These are phyloP conservation scores for Trametes sp. DNA, from an alignment of 1,284 basidiomycete genomes.

Conservation along the genomic window DNA sequence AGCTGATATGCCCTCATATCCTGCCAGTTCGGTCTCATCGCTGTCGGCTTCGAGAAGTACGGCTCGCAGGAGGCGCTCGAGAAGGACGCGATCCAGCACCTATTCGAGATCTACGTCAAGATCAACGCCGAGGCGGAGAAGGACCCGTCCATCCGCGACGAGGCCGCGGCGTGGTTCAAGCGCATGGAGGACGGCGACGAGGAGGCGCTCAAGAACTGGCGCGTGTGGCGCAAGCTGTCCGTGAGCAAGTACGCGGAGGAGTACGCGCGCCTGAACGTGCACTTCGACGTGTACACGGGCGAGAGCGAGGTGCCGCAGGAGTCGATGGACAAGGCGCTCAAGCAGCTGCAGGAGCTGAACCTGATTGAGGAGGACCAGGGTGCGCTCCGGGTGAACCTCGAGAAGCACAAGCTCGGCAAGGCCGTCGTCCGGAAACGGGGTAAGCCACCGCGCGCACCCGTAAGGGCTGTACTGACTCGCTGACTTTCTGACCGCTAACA, in stretches of 20 bases:
- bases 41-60: constrained; percentile 92
- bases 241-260: constrained; percentile 92
- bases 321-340: constrained; percentile 78
- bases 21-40: constrained; percentile 84
- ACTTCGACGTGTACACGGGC: constrained; percentile 95
- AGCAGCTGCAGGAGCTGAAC: constrained; percentile 63
- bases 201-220: constrained; percentile 87
- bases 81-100: constrained; percentile 92
- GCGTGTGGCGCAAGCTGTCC: constrained; percentile 91
- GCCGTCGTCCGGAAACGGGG: constrained; percentile 92
- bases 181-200: constrained; percentile 97
- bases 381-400: constrained; percentile 84
- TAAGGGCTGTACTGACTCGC: not conserved
- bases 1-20: constrained; percentile 2
- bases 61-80: constrained; percentile 87
- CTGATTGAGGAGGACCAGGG: constrained; percentile 69
- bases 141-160: constrained; percentile 79
- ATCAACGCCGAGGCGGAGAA: constrained; percentile 87
- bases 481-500: constrained; percentile 39
- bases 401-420: constrained; percentile 89
- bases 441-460: constrained; percentile 40
- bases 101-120: constrained; percentile 95
- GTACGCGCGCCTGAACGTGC: constrained; percentile 91
- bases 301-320: constrained; percentile 90
- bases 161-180: constrained; percentile 93